Percentiles rank a stretch among this genome's conserved stretches.
phyloP scores from a whole-genome alignment of 1,284 basidiomycete genomes.

The Microbotryum saponariae region DNA sequence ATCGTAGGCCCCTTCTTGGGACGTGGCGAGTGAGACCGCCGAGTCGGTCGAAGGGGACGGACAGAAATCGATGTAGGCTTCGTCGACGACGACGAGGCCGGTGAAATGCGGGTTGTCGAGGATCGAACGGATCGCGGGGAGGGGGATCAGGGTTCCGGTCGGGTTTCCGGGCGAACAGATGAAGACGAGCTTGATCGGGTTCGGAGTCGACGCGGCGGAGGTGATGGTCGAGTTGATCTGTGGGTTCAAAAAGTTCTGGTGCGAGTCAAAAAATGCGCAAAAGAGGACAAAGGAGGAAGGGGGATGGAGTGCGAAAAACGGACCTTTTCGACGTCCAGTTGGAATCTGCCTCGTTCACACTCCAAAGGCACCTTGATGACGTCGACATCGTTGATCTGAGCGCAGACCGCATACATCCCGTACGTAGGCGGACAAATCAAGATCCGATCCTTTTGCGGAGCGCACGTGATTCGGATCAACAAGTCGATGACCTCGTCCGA shows the following conservation, averaged over 20 bases:
- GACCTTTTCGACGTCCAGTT: slow-evolving; percentile 66
- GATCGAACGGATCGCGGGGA: slow-evolving; percentile 61
- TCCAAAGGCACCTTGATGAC: slow-evolving; percentile 73
- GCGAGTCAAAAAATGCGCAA: neutral
- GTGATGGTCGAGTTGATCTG: slow-evolving; percentile 70
- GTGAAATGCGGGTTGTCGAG: slow-evolving; percentile 74
- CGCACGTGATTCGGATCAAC: slow-evolving; percentile 80
- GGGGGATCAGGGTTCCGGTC: slow-evolving; percentile 78
- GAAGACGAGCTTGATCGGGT: slow-evolving; percentile 77
- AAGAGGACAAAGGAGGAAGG: slow-evolving; percentile 18
- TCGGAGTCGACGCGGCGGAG: slow-evolving; percentile 42
- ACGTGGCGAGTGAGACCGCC: slow-evolving; percentile 30
- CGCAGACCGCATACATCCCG: slow-evolving; percentile 94
- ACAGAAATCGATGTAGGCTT: slow-evolving; percentile 96
- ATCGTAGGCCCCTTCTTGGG: slow-evolving; percentile 57
- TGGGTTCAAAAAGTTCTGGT: neutral
- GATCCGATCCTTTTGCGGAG: slow-evolving; percentile 59
- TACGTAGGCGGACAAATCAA: slow-evolving; percentile 75
- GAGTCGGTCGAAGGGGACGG: neutral
- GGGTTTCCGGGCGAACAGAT: slow-evolving; percentile 97
- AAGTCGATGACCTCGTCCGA: slow-evolving; percentile 96
- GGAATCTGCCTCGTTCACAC: slow-evolving; percentile 67
- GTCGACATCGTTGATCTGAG: slow-evolving; percentile 87
- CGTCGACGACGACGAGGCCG: slow-evolving; percentile 89
- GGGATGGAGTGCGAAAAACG: neutral